These are phyloP conservation scores for Setaria italica DNA, from an alignment of 202 grass and related monocot species.

Conservation along the genomic window DNA sequence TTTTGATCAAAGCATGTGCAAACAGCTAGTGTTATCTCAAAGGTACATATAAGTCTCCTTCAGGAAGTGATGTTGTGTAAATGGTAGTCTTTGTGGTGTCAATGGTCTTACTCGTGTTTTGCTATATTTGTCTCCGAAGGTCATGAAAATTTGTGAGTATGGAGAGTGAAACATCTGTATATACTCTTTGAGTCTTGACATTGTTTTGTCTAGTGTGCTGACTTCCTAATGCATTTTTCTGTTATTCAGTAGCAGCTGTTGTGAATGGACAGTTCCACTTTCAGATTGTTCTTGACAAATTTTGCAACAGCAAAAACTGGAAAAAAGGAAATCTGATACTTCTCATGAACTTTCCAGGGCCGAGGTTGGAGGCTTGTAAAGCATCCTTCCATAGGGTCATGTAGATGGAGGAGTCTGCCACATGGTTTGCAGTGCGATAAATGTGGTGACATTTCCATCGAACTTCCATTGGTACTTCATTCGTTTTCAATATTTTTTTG, in stretches of 20 bases:
- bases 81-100: slow-evolving; percentile 12
- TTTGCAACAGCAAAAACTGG: slow-evolving; percentile 32
- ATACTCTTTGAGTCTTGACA: background rate
- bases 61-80: slow-evolving; percentile 16
- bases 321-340: slow-evolving; percentile 55
- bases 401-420: slow-evolving; percentile 73
- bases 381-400: slow-evolving; percentile 76
- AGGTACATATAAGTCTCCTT: slow-evolving; percentile 26
- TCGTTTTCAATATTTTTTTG: slow-evolving; percentile 22
- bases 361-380: slow-evolving; percentile 79
- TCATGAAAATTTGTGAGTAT: slow-evolving; percentile 19
- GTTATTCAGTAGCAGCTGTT: slow-evolving; percentile 17
- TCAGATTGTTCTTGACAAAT: slow-evolving; percentile 31
- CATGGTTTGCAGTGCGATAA: slow-evolving; percentile 66
- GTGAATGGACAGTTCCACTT: slow-evolving; percentile 19
- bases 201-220: slow-evolving; percentile 30
- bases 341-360: slow-evolving; percentile 85
- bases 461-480: slow-evolving; percentile 47
- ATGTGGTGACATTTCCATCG: slow-evolving; percentile 76
- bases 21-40: slow-evolving; percentile 7
- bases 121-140: slow-evolving; percentile 25
- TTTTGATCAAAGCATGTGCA: slow-evolving; percentile 40
- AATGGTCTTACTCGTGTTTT: slow-evolving; percentile 21
- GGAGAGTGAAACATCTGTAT: slow-evolving; percentile 22
- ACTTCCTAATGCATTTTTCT: slow-evolving; percentile 5